These are phyloP conservation scores for Boletus sp. DNA, from an alignment of 768 basidiomycete genomes.

Conservation along the genomic window DNA sequence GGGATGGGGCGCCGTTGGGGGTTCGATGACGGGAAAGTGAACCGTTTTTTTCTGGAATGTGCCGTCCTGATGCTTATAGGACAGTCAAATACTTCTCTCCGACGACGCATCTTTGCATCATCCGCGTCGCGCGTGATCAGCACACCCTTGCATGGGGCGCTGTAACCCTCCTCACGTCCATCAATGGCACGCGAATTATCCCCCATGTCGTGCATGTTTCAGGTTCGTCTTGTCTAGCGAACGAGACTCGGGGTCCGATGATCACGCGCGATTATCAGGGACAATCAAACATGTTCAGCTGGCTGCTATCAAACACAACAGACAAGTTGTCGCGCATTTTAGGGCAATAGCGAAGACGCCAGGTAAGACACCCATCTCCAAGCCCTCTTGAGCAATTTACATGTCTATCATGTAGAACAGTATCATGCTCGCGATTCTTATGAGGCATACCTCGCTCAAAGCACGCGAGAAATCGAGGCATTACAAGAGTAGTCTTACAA, in stretches of 20 bases:
- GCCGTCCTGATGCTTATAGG: background rate
- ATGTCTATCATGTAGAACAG: conserved; percentile 41
- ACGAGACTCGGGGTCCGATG: background rate
- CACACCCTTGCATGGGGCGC: conserved; percentile 80
- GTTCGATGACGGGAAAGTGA: conserved; percentile 63
- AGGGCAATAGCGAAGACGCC: conserved; percentile 52
- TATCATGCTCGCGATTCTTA: conserved; percentile 55
- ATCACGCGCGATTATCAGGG: conserved; percentile 47
- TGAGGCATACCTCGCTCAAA: conserved; percentile 56
- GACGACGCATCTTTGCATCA: conserved; percentile 77
- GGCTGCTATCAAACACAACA: conserved; percentile 72
- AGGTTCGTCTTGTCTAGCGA: conserved; percentile 44
- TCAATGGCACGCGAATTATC: conserved; percentile 59
- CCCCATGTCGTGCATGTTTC: conserved; percentile 82
- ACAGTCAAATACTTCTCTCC: conserved; percentile 90
- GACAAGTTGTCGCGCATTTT: conserved; percentile 67
- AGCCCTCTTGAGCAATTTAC: too few relatives aligned
- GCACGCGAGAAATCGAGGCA: conserved; percentile 59
- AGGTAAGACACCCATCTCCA: conserved; percentile 34
- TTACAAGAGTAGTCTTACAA: conserved; percentile 50
- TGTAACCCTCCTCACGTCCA: conserved; percentile 61
- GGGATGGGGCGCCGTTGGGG: conserved; percentile 80
- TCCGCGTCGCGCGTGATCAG: conserved; percentile 82
- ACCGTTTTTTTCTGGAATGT: background rate
- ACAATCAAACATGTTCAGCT: conserved; percentile 86